Base-by-base conservation (phyloP, 139 green algal species). In the Chlorella vulgaris region DNA sequence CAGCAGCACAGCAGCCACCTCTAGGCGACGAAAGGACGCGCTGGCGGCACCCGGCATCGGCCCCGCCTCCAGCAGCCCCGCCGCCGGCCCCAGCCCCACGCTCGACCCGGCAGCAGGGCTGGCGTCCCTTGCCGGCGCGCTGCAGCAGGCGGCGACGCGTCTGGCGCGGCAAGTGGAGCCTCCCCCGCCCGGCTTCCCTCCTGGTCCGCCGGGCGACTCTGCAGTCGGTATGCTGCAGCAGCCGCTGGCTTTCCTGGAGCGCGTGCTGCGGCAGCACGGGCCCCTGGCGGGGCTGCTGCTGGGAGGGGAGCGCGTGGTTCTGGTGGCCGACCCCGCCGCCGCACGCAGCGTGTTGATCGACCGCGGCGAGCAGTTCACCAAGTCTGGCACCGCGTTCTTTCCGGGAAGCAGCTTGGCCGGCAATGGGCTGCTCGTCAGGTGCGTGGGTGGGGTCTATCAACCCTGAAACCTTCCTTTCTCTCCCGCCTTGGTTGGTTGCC, bases 381-480 rank as follows among this genome's bases (percentile, higher is more conserved):
- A 91, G 79, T 74, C 92, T 22, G 95, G 95, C 29, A 98, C 95
- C 22, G 95, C 94, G 0, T 97, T 98, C 78, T 97, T 98, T 79
- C 95, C 95, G 0, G 91, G 91, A 38, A 92, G 83, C 82, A 90
- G 82, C 63, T 85, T 98, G 47, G 89, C 95, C 3, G 95, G 95
- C 42, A 92, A 97, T 76, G 92, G 93, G 2, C 85, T 97, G 83
- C 83, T 97, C 18, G 91, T 95, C 22, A 78, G 71, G 71, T 78
- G 35, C 22, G 47, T 2, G n/a, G 38, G 8, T 33, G 1, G 63
- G 65, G 62, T 26, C 1, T 39, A 33, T 10, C 13, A 33, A 26
- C 3, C 28, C 24, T 31, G n/a, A 33, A n/a, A n/a, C n/a, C n/a
- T n/a, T 2, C 60, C 3, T 5, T 5, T 33, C 28, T 13, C 22